Percentiles rank a stretch among this genome's conserved stretches.
These are phyloP conservation scores for Acacia crassicarpa DNA, from an alignment of 306 rosid genomes.

Conservation along the genomic window DNA sequence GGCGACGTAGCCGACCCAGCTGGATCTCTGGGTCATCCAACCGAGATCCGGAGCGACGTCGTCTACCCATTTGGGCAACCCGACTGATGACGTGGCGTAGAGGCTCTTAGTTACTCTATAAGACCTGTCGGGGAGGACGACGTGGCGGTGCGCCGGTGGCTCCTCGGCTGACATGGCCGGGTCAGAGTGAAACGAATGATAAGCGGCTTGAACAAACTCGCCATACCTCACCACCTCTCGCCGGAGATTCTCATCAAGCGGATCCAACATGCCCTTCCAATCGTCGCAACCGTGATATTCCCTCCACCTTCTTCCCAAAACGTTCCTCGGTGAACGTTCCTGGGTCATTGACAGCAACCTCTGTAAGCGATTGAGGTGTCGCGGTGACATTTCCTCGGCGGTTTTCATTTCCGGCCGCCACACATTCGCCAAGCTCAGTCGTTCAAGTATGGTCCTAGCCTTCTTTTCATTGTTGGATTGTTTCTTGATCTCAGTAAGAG, in stretches of 20 bases:
- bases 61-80: constrained; percentile 81
- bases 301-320: constrained; percentile 59
- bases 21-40: constrained; percentile 97
- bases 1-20: constrained; percentile 94
- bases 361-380: constrained; percentile 61
- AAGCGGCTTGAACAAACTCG: constrained; percentile 86
- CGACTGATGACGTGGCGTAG: constrained; percentile 85
- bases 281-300: constrained; percentile 79
- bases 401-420: constrained; percentile 80
- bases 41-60: constrained; percentile 83
- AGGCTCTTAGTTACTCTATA: constrained; percentile 76
- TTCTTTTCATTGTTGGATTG: constrained; percentile 35
- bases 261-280: constrained; percentile 87
- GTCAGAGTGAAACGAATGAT: constrained; percentile 67
- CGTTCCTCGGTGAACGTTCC: constrained; percentile 80
- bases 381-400: constrained; percentile 83
- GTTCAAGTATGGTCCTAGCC: constrained; percentile 49
- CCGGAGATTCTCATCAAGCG: constrained; percentile 89
- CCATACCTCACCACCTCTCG: constrained; percentile 89
- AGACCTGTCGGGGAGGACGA: constrained; percentile 54
- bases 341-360: constrained; percentile 61
- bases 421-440: constrained; percentile 50
- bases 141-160: constrained; percentile 48
- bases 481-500: not conserved
- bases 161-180: constrained; percentile 69